Evolutionary conservation across 352 stramenopile genomes (phyloP).

Genomic region (Globisporangium paddicum): DNA sequence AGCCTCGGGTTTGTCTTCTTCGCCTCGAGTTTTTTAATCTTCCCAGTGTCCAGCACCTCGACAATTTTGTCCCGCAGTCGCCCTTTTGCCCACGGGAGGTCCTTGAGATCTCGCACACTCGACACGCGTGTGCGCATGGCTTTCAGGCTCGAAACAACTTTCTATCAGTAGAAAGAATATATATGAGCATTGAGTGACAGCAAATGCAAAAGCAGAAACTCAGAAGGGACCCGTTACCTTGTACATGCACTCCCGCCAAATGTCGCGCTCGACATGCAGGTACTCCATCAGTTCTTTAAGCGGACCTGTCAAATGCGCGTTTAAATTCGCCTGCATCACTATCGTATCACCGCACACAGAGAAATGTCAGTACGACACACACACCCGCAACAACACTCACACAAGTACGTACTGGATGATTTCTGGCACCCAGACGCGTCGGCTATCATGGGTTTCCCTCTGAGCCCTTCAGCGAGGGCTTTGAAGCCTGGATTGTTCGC

Average conservation of each 20-base stretch:
- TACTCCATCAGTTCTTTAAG: conserved; percentile 82
- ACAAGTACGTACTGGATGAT: conserved; percentile 49
- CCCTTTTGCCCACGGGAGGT: conserved; percentile 61
- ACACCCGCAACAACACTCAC: background rate
- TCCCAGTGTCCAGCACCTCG: conserved; percentile 72
- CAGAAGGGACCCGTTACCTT: conserved; percentile 30
- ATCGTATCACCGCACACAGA: conserved; percentile 2
- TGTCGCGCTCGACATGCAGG: conserved; percentile 63
- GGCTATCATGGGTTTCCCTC: conserved; percentile 33
- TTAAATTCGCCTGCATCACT: conserved; percentile 71
- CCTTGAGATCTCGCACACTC: conserved; percentile 57
- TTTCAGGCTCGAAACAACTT: conserved; percentile 73
- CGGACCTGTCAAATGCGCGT: conserved; percentile 69
- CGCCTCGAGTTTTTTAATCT: conserved; percentile 72
- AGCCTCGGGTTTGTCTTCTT: conserved; percentile 67
- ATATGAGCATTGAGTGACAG: too few species aligned
- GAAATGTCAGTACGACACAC: background rate
- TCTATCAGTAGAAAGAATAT: conserved; percentile 20
- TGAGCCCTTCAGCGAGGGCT: conserved; percentile 27
- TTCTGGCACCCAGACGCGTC: conserved; percentile 69
- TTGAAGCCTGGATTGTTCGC: conserved; percentile 67
- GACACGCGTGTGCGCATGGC: conserved; percentile 50
- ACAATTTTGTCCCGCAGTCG: conserved; percentile 67
- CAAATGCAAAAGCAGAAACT: too few species aligned
- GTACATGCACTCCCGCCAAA: conserved; percentile 81